These are phyloP conservation scores for Penicillium sclerotiorum DNA, from an alignment of 2,329 filamentous ascomycete species.

Conservation along the genomic window DNA sequence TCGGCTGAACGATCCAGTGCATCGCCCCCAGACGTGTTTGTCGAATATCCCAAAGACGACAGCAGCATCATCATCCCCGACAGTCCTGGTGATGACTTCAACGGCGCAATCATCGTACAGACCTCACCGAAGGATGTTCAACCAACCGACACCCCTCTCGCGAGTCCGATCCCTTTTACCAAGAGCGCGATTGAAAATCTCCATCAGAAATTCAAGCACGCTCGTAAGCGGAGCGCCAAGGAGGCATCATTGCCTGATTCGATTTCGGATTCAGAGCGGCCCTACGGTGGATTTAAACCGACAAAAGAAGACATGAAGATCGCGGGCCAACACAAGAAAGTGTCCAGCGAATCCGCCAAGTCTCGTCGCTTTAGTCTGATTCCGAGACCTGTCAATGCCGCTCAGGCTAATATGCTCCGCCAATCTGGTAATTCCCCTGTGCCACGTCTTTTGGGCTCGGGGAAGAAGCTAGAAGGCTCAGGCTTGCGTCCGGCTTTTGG, in stretches of 20 bases:
- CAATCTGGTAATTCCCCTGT: not conserved
- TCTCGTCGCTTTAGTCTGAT: slow-evolving; percentile 11
- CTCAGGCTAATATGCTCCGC: not conserved
- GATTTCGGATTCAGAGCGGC: slow-evolving; percentile 24
- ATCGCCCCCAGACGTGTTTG: not conserved
- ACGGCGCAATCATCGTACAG: not conserved
- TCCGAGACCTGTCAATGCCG: slow-evolving; percentile 9
- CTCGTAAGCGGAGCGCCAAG: slow-evolving; percentile 31
- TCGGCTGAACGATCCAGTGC: not conserved
- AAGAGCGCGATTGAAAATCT: not conserved
- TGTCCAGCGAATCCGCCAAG: not conserved
- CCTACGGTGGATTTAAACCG: slow-evolving; percentile 5
- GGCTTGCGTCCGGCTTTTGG: too few species aligned
- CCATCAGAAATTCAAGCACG: not conserved
- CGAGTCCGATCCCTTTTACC: too few species aligned
- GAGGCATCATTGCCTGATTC: slow-evolving; percentile 33
- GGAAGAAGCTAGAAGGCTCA: not conserved
- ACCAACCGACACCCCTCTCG: not conserved
- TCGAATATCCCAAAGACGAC: not conserved
- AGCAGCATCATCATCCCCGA: not conserved
- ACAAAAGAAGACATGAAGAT: not conserved
- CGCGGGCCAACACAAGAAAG: too few species aligned
- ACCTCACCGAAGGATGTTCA: not conserved
- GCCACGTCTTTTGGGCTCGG: not conserved
- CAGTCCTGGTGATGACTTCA: not conserved